Conservation (phyloP, 164 flowering plant species). For the Magnolia changhungtana region DNA sequence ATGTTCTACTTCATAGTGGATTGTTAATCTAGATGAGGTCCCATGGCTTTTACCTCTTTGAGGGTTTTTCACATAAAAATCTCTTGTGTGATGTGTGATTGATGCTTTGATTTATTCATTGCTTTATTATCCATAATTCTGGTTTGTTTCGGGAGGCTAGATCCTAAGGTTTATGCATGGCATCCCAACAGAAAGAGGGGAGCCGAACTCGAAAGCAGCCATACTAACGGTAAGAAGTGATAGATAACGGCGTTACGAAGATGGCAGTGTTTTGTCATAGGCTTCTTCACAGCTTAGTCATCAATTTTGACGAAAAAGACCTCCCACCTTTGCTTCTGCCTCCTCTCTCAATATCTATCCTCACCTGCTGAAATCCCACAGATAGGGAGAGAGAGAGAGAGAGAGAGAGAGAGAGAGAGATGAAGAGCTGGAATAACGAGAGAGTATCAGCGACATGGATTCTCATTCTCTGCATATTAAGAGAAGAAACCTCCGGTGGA, state of each 20-base stretch:
- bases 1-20: too few relatives aligned
- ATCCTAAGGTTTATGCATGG: too few relatives aligned
- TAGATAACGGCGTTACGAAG: not conserved
- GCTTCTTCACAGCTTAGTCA: not conserved
- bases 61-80: too few relatives aligned
- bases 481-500: too few relatives aligned
- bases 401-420: constrained; percentile 11
- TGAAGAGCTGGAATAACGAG: constrained; percentile 40
- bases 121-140: too few relatives aligned
- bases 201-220: not conserved
- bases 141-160: too few relatives aligned
- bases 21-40: too few relatives aligned
- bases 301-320: not conserved
- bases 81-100: too few relatives aligned
- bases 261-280: not conserved
- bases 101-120: too few relatives aligned
- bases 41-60: too few relatives aligned
- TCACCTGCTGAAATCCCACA: not conserved
- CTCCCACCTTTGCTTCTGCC: not conserved
- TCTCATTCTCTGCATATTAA: constrained; percentile 47
- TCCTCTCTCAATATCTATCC: not conserved
- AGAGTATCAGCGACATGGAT: constrained; percentile 62
- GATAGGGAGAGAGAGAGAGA: not conserved
- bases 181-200: not conserved
- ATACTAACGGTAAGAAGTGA: not conserved